A percentile compares a stretch with the other conserved stretches of the same genome.
Evolutionary conservation across 2,329 filamentous ascomycete species (phyloP).

Genomic region (Claviceps sp.): DNA sequence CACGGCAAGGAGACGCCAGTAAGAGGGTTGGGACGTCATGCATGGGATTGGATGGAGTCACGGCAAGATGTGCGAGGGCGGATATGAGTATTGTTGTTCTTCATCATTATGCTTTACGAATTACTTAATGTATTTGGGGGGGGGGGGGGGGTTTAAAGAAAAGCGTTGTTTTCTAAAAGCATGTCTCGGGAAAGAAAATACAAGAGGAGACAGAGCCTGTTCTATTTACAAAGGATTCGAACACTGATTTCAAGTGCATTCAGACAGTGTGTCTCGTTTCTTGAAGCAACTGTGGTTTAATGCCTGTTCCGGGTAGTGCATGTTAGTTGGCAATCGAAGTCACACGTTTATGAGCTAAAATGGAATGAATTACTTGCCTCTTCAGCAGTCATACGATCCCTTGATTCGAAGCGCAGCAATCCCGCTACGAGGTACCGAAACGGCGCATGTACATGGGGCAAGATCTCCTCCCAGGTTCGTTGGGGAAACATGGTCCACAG

Average conservation of each 20-base stretch:
- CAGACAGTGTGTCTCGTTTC: neutral
- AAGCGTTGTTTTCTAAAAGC: too few species aligned
- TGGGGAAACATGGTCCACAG: conserved; percentile 68
- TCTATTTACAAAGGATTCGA: neutral
- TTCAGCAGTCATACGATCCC: conserved; percentile 50
- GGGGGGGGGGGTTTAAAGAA: too few species aligned
- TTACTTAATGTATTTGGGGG: too few species aligned
- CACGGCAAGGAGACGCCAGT: conserved; percentile 23
- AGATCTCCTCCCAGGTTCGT: conserved; percentile 53
- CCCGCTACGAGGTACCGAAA: conserved; percentile 52
- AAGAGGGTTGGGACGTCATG: neutral
- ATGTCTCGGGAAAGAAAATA: too few species aligned
- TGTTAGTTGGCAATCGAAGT: neutral
- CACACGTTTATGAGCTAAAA: neutral
- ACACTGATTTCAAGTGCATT: neutral
- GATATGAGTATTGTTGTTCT: too few species aligned
- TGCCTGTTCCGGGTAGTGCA: conserved; percentile 8
- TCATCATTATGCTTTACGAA: too few species aligned
- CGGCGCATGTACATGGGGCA: conserved; percentile 44
- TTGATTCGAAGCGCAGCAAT: conserved; percentile 59
- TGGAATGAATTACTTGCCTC: conserved; percentile 16
- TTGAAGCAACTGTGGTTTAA: conserved; percentile 11
- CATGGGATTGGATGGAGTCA: neutral
- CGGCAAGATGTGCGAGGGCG: neutral
- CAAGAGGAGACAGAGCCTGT: too few species aligned